Base-by-base conservation (phyloP, 495 filamentous ascomycete genomes). In the Penicillium lividum region DNA sequence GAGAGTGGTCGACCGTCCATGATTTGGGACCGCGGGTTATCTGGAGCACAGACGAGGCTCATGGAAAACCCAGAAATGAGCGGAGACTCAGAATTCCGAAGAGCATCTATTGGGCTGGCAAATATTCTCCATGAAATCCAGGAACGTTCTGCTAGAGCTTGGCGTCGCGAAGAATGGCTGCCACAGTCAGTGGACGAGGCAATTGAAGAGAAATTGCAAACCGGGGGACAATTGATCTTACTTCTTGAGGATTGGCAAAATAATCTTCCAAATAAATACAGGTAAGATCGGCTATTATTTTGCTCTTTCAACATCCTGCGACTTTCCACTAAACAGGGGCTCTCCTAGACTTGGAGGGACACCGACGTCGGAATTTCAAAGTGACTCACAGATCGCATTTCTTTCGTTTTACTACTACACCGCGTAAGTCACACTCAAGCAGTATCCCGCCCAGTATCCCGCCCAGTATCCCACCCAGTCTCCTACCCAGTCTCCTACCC, bases 121-220 rank as follows among this genome's bases (percentile, higher is more conserved):
- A 57, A 61, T 29, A 48, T 57, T 25, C 43, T 61, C 9, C 54
- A 61, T 29, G 59, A 57, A 33, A 53, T 61, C 18, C 59, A 61
- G 16, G 59, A 61, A n/a, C 31, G 54, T 15, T 61, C 59, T 11
- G 54, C 48, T 3, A 53, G 44, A 28, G 51, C 59, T 16, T 61
- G 59, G 59, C 52, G 54, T 3, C 18, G 59, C 9, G 59, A 61
- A 11, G 54, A 56, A 48, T 53, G 47, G 49, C 10, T 61, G 30
- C 54, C 59, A 18, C 59, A 61, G 44, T 53, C 59, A 7, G 49
- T 53, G 0, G 59, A 61, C 9, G 40, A 61, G 43, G 54, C 59
- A 4, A 61, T 61, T 16, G 59, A 61, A 28, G 59, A 61, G 36
- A 61, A 61, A 30, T 25, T 61, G 4, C 29, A 31, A 33, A 61